Evolutionary conservation across 768 basidiomycete genomes (phyloP).

Genomic region (Kwoniella botswanensis): DNA sequence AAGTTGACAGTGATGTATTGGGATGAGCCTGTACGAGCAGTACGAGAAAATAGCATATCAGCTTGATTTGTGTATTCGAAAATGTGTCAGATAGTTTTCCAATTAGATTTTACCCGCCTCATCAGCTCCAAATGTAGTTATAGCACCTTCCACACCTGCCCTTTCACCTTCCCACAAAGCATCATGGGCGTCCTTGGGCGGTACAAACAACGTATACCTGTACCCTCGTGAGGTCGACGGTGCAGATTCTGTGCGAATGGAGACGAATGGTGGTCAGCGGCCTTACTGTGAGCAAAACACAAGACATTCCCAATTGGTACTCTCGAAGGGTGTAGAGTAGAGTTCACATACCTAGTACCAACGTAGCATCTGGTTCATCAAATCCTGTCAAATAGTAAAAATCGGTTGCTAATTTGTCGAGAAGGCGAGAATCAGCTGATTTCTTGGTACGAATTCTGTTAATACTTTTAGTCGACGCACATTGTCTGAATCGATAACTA

Average conservation of each 20-base stretch:
- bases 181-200: constrained; percentile 72
- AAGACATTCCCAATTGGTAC: no score
- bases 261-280: neutral
- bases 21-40: constrained; percentile 29
- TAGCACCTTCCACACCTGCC: constrained; percentile 71
- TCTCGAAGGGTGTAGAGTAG: neutral
- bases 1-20: constrained; percentile 56
- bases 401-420: constrained; percentile 52
- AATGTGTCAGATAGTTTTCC: neutral
- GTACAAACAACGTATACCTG: constrained; percentile 81
- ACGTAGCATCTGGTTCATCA: constrained; percentile 86
- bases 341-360: constrained; percentile 71
- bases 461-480: neutral
- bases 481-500: constrained; percentile 33
- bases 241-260: constrained; percentile 65
- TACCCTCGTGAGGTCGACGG: constrained; percentile 75
- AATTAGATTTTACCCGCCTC: constrained; percentile 59
- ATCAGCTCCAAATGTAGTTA: constrained; percentile 76
- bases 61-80: neutral
- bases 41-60: no score
- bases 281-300: neutral
- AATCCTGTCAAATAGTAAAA: constrained; percentile 88
- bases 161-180: constrained; percentile 93
- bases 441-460: no score
- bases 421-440: neutral